Percentiles rank a stretch among this genome's conserved stretches.
phyloP scores from a whole-genome alignment of 2,329 filamentous ascomycete species.

The Dothistroma septosporum region DNA sequence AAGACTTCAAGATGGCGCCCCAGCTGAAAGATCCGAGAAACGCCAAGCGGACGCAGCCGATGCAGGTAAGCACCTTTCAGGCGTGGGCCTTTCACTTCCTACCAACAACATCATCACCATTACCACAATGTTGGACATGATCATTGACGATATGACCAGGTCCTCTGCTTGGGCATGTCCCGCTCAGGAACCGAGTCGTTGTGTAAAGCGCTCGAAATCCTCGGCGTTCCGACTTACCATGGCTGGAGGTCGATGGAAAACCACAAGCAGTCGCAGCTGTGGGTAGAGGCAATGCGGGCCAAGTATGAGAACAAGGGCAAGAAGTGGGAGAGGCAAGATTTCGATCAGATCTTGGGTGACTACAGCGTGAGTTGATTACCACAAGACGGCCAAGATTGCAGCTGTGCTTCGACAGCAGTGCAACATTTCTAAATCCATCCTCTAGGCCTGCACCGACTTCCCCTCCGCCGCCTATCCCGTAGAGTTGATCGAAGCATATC shows the following conservation, averaged over 20 bases:
- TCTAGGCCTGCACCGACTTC: background rate
- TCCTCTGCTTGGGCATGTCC: constrained; percentile 4
- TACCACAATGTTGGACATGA: background rate
- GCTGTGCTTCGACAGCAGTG: background rate
- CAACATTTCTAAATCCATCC: background rate
- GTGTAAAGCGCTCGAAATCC: constrained; percentile 5
- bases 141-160: background rate
- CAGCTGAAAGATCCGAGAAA: constrained; percentile 2
- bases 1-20: background rate
- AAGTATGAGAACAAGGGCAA: constrained; percentile 5
- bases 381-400: background rate
- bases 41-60: constrained; percentile 5
- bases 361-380: constrained; percentile 22
- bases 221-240: constrained; percentile 5
- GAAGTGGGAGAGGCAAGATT: background rate
- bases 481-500: constrained; percentile 1
- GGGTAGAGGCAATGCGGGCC: constrained; percentile 1
- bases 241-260: background rate
- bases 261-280: constrained; percentile 2
- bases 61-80: background rate
- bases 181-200: constrained; percentile 4
- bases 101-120: background rate
- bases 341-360: constrained; percentile 6
- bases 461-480: constrained; percentile 1
- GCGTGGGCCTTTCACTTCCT: background rate